phyloP scores from a whole-genome alignment of 768 basidiomycete genomes.

The Leccinum arenicola region DNA sequence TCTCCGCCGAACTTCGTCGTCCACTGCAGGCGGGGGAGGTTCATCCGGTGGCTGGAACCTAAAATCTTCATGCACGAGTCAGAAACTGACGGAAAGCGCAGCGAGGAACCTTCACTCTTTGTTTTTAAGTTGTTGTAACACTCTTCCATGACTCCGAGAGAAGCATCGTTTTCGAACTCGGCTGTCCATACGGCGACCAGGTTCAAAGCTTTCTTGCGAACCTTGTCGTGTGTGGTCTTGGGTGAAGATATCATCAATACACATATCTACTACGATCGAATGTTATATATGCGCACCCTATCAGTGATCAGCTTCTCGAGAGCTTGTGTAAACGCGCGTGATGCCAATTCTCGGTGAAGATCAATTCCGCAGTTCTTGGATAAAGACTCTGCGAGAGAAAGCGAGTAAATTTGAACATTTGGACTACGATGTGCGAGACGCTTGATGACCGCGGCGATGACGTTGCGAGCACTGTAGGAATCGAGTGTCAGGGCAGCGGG shows the following conservation, averaged over 20 bases:
- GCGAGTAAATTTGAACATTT: constrained; percentile 93
- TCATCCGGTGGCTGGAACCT: constrained; percentile 65
- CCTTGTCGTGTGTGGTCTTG: constrained; percentile 89
- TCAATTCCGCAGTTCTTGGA: constrained; percentile 86
- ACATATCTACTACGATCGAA: not conserved
- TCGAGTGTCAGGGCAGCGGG: constrained; percentile 16
- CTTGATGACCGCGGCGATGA: constrained; percentile 81
- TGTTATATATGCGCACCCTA: constrained; percentile 51
- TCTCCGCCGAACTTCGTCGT: constrained; percentile 75
- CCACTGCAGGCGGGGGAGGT: constrained; percentile 63
- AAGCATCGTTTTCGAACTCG: constrained; percentile 77
- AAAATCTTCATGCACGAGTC: constrained; percentile 47
- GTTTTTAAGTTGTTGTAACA: constrained; percentile 77
- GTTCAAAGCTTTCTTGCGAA: constrained; percentile 68
- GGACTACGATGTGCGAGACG: constrained; percentile 92
- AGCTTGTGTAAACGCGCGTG: constrained; percentile 85
- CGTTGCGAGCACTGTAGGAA: constrained; percentile 73
- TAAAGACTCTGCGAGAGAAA: constrained; percentile 83
- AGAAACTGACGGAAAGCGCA: constrained; percentile 3
- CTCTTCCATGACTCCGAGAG: constrained; percentile 88
- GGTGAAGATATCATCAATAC: constrained; percentile 13
- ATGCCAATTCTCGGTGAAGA: constrained; percentile 83
- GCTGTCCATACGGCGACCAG: constrained; percentile 81
- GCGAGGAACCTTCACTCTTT: constrained; percentile 57
- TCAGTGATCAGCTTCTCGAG: constrained; percentile 86